A percentile compares a stretch with the other conserved stretches of the same genome.
Conservation (phyloP, 352 stramenopile genomes). For the Pythium oligandrum region DNA sequence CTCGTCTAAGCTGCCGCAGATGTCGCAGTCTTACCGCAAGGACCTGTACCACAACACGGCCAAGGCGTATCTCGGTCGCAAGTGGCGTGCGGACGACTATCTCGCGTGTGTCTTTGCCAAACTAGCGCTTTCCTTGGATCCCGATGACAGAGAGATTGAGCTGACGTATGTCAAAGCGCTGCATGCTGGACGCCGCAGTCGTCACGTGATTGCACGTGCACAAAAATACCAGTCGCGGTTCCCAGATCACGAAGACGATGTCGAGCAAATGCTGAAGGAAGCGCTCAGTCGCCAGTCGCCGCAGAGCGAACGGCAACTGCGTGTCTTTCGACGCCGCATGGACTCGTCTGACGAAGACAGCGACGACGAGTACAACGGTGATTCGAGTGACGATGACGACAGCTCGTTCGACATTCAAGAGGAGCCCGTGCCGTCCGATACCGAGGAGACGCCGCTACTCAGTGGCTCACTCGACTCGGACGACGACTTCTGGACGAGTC, state of each 20-base stretch:
- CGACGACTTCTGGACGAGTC: constrained; percentile 50
- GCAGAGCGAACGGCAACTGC: constrained; percentile 10
- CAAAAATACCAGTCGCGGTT: constrained; percentile 41
- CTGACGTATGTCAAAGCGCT: constrained; percentile 62
- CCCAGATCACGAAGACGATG: constrained; percentile 37
- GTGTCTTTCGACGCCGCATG: constrained; percentile 4
- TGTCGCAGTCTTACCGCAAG: constrained; percentile 34
- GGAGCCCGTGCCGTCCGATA: constrained; percentile 9
- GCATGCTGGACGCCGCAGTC: constrained; percentile 28
- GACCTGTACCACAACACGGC: constrained; percentile 56
- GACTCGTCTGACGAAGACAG: constrained; percentile 13
- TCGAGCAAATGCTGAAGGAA: constrained; percentile 17
- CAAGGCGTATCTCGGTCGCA: constrained; percentile 57
- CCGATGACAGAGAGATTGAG: constrained; percentile 36
- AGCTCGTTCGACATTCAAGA: constrained; percentile 11
- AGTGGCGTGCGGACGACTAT: constrained; percentile 66
- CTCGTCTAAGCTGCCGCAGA: constrained; percentile 1
- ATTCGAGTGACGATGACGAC: constrained; percentile 9
- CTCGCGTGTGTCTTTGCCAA: constrained; percentile 62
- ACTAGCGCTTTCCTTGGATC: constrained; percentile 48
- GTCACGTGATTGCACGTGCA: constrained; percentile 38
- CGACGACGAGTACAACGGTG: constrained; percentile 2
- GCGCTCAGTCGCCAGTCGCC: not conserved
- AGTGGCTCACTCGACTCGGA: constrained; percentile 7
- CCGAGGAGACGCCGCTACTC: constrained; percentile 1